Evolutionary conservation across 768 basidiomycete species (phyloP).

Genomic region (Boletus sensibilis): DNA sequence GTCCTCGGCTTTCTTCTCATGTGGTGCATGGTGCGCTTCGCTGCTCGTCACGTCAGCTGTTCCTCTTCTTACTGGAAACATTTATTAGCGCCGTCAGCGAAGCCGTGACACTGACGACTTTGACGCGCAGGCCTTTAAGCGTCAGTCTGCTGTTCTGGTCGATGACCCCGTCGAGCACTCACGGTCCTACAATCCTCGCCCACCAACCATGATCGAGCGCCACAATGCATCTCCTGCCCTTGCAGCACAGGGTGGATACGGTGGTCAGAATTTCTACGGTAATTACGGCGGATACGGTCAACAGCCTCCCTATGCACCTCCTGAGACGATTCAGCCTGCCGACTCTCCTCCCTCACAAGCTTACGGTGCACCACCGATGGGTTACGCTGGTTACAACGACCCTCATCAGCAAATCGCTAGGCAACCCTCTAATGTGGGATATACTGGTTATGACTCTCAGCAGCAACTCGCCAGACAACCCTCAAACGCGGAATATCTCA

Average conservation of each 20-base stretch:
- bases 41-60: background rate
- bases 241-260: conserved; percentile 17
- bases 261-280: conserved; percentile 27
- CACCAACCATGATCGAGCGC: conserved; percentile 64
- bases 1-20: conserved; percentile 39
- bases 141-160: conserved; percentile 59
- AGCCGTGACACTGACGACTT: conserved; percentile 44
- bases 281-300: conserved; percentile 26
- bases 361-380: conserved; percentile 23
- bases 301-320: conserved; percentile 16
- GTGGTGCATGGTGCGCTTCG: conserved; percentile 45
- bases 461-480: conserved; percentile 29
- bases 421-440: conserved; percentile 19
- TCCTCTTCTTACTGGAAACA: conserved; percentile 4
- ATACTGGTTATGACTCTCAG: conserved; percentile 25
- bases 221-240: conserved; percentile 36
- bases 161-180: conserved; percentile 48
- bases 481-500: conserved; percentile 24
- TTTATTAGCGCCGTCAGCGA: conserved; percentile 42
- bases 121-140: conserved; percentile 57
- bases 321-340: conserved; percentile 14
- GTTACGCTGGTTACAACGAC: conserved; percentile 27
- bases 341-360: conserved; percentile 20
- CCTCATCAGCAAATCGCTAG: conserved; percentile 24
- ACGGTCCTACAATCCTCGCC: conserved; percentile 50